phyloP scores from a whole-genome alignment of 257 asterid genomes.

The Verbena officinalis region DNA sequence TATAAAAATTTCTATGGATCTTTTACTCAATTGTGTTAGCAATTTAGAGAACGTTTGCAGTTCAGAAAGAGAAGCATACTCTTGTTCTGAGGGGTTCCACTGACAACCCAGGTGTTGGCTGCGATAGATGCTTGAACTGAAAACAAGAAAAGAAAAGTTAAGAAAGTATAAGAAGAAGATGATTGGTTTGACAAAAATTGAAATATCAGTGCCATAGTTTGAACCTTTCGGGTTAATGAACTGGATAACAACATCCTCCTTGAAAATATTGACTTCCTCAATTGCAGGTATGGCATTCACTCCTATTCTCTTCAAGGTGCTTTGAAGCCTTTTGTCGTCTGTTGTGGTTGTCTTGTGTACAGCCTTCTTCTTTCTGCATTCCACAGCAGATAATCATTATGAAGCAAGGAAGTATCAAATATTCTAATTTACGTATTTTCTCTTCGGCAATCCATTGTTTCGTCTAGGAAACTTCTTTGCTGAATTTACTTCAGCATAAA shows the following conservation, averaged over 20 bases:
- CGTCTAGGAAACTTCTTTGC: neutral
- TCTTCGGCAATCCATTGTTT: neutral
- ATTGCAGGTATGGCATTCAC: conserved; percentile 76
- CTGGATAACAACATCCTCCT: conserved; percentile 79
- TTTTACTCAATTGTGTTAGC: neutral
- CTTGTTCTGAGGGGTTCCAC: conserved; percentile 81
- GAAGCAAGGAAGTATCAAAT: no score
- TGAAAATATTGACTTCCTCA: conserved; percentile 80
- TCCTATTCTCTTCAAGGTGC: conserved; percentile 84
- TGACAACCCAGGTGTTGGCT: conserved; percentile 88
- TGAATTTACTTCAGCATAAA: neutral
- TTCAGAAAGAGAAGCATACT: conserved; percentile 41
- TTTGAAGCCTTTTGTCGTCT: conserved; percentile 77
- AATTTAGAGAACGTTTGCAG: neutral
- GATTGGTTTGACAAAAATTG: neutral
- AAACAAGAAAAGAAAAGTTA: neutral
- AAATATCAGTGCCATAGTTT: neutral
- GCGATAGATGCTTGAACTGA: conserved; percentile 85
- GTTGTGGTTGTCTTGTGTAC: conserved; percentile 76
- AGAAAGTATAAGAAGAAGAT: neutral
- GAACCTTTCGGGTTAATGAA: conserved; percentile 66
- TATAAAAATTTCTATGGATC: neutral
- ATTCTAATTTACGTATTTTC: no score
- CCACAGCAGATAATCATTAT: no score
- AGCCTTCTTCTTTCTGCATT: conserved; percentile 80